Percentiles rank a stretch among this genome's conserved stretches.
phyloP scores from a whole-genome alignment of 257 asterid genomes.

The Capsicum chinense region DNA sequence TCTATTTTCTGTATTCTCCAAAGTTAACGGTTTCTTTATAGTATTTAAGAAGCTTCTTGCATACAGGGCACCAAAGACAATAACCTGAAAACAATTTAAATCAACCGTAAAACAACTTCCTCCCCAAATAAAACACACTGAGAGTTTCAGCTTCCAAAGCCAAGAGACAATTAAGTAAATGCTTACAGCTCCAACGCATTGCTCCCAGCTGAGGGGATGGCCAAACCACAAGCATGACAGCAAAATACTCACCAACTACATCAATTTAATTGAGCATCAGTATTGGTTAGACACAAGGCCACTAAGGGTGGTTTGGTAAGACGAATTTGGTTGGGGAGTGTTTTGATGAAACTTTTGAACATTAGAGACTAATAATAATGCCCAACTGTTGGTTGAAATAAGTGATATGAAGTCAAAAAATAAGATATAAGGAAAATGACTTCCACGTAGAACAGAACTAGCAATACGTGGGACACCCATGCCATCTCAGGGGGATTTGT shows the following conservation, averaged over 20 bases:
- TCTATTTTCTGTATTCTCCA: constrained; percentile 52
- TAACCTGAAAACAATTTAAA: constrained; percentile 57
- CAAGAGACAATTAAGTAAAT: constrained; percentile 29
- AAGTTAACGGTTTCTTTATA: constrained; percentile 43
- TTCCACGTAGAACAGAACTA: not conserved
- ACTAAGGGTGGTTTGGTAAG: not conserved
- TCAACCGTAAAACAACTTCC: not conserved
- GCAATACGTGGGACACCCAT: not conserved
- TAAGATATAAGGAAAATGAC: not conserved
- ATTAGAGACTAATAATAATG: not conserved
- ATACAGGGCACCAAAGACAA: constrained; percentile 85
- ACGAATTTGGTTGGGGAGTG: not conserved
- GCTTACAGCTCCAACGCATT: constrained; percentile 85
- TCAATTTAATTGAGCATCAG: not conserved
- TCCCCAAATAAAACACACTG: constrained; percentile 9
- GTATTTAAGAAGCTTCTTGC: constrained; percentile 66
- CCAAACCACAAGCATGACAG: constrained; percentile 90
- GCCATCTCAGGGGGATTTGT: not conserved
- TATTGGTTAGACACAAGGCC: constrained; percentile 15
- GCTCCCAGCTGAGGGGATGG: constrained; percentile 93
- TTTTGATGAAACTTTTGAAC: not conserved
- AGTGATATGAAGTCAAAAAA: not conserved
- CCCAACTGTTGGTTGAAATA: not conserved
- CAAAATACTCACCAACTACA: constrained; percentile 87
- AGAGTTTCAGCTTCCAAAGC: constrained; percentile 9